These are phyloP conservation scores for Saccharomycopsis sp. DNA, from an alignment of 805 yeast species.

Conservation along the genomic window DNA sequence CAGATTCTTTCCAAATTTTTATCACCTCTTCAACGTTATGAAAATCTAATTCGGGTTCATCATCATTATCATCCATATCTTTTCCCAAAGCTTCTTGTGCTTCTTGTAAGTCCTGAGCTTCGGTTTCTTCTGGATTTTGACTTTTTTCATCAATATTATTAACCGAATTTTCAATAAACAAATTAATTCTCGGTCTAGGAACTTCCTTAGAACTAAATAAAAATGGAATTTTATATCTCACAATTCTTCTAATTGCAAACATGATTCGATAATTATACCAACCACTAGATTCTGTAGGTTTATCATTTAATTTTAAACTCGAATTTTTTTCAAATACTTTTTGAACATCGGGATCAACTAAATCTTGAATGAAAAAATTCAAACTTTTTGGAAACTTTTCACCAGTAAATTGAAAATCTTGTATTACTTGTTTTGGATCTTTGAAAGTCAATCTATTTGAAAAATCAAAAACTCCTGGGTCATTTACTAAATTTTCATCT, in stretches of 20 bases:
- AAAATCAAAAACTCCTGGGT: too few species aligned
- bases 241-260: constrained; percentile 53
- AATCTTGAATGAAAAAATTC: constrained; percentile 70
- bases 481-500: too few species aligned
- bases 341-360: constrained; percentile 53
- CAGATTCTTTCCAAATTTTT: constrained; percentile 4
- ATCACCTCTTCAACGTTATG: not conserved
- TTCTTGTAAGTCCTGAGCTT: constrained; percentile 8
- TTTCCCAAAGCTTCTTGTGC: constrained; percentile 21
- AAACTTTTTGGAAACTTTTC: constrained; percentile 54
- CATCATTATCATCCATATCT: constrained; percentile 16
- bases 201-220: constrained; percentile 41
- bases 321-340: constrained; percentile 27
- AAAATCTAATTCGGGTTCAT: not conserved
- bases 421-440: not conserved
- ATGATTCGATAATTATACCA: constrained; percentile 65
- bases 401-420: constrained; percentile 60
- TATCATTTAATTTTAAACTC: not conserved
- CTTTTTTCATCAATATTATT: constrained; percentile 10
- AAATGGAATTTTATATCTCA: constrained; percentile 61
- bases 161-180: constrained; percentile 30
- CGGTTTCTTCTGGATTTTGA: constrained; percentile 10
- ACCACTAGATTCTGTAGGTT: constrained; percentile 45
- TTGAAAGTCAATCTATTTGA: too few species aligned
- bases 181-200: constrained; percentile 30